Percentiles rank a stretch among this genome's conserved stretches.
Evolutionary conservation across 495 filamentous ascomycete species (phyloP).

Genomic region (Penicillium desertorum): DNA sequence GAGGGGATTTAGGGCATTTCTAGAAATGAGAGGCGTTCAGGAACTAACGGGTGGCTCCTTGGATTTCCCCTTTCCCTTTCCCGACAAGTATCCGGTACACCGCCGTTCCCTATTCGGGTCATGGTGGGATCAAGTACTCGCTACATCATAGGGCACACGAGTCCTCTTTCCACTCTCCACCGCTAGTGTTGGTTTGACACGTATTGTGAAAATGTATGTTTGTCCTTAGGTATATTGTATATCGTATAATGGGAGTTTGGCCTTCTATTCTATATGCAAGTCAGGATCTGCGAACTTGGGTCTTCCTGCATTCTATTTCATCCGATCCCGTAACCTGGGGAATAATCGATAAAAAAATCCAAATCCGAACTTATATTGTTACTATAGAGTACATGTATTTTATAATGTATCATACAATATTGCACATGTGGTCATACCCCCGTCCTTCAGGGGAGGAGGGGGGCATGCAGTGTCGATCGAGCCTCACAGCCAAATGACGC

Average conservation of each 20-base stretch:
- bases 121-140: conserved; percentile 12
- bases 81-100: conserved; percentile 14
- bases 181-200: conserved; percentile 5
- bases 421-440: conserved; percentile 7
- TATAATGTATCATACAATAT: background rate
- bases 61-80: conserved; percentile 7
- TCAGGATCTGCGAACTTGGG: background rate
- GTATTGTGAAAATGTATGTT: background rate
- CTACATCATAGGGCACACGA: background rate
- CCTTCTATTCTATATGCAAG: background rate
- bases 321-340: background rate
- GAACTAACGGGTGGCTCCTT: conserved; percentile 9
- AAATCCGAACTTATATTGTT: background rate
- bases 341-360: background rate
- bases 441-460: conserved; percentile 28
- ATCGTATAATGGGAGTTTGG: too few relatives aligned
- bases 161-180: background rate
- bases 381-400: background rate
- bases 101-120: conserved; percentile 1
- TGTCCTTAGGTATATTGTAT: too few relatives aligned
- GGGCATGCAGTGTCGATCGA: conserved; percentile 45
- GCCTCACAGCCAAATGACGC: conserved; percentile 32
- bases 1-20: conserved; percentile 15
- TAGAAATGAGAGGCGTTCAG: conserved; percentile 5
- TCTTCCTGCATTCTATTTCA: conserved; percentile 1